Evolutionary conservation across 192 early-diverging fungal species (phyloP), one percentile per base, ranked within the genome.

Genomic region (Mortierella hygrophila): DNA sequence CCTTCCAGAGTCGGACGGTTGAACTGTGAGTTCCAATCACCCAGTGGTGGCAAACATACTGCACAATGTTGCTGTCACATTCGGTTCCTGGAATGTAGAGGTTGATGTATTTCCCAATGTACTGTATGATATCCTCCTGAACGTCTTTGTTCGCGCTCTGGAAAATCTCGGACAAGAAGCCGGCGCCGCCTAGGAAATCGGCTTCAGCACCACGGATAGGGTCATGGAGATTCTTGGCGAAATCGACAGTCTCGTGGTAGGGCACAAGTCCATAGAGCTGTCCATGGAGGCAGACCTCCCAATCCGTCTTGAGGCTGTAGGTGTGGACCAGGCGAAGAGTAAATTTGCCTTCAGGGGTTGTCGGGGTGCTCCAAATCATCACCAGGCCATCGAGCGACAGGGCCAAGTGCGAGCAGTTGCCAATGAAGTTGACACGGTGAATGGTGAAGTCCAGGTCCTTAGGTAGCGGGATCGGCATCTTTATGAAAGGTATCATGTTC

Each of bases 91-190:
- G 79, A 1, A 60, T 41, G 8, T 80, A 60, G 18, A 52, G 26
- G 18, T 80, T 80, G 15, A 80, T 74, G 35, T 80, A 35, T 29
- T 69, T 80, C 41, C 65, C 41, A 10, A 74, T 68, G 40, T 80
- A 69, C 11, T 72, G 55, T 4, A 80, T 37, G 29, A 80, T 74
- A 2, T 72, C 79, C n/a, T 80, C 72, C 21, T 80, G 79, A 3
- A 44, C 42, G 0, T 29, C 21, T 10, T 18, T 29, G 63, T 65
- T 52, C 2, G 79, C 79, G 6, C 68, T 72, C 8, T 21, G 49
- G 32, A 74, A 80, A 11, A 65, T 65, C n/a, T 60, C 55, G 60
- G 26, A 32, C 13, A 32, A 9, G 60, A 65, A 32, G 23, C 26
- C n/a, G 10, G 60, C n/a, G 29, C n/a, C 60, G 3, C 60, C 60